Conservation (phyloP, 345 rosid genomes). For the Cardamine occulta region DNA sequence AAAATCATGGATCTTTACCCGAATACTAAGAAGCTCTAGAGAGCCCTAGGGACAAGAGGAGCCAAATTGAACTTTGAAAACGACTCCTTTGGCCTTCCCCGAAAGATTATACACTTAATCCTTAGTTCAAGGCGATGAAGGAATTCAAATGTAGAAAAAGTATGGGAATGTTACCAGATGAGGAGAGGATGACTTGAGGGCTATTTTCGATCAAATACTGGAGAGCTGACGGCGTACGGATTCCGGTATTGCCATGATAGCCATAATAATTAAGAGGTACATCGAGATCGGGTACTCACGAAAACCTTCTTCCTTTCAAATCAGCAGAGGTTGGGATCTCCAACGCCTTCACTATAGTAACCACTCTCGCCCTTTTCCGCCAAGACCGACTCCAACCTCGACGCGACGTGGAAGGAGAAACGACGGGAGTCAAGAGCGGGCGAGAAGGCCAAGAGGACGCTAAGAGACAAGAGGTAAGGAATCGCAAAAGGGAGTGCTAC, state of each 20-base stretch:
- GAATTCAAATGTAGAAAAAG: constrained; percentile 10
- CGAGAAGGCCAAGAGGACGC: constrained; percentile 65
- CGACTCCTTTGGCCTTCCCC: constrained; percentile 96
- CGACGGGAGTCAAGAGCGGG: constrained; percentile 57
- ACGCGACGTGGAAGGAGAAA: constrained; percentile 56
- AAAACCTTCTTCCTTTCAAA: constrained; percentile 90
- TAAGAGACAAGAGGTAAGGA: constrained; percentile 35
- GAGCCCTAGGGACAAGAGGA: constrained; percentile 89
- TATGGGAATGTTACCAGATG: constrained; percentile 61
- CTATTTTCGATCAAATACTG: constrained; percentile 87
- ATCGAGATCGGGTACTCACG: constrained; percentile 89
- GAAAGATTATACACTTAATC: constrained; percentile 37
- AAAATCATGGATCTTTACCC: constrained; percentile 49
- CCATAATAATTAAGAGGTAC: constrained; percentile 86
- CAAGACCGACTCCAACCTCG: constrained; percentile 45
- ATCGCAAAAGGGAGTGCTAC: constrained; percentile 50
- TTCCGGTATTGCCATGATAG: constrained; percentile 84
- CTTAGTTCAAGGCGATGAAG: not conserved
- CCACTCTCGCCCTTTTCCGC: constrained; percentile 54
- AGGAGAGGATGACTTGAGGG: constrained; percentile 87
- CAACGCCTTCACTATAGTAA: constrained; percentile 91
- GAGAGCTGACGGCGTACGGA: constrained; percentile 89
- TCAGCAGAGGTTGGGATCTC: constrained; percentile 68
- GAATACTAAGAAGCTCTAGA: constrained; percentile 83
- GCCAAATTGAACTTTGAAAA: constrained; percentile 90